Conservation (phyloP, 345 rosid species). For the Boechera stricta region DNA sequence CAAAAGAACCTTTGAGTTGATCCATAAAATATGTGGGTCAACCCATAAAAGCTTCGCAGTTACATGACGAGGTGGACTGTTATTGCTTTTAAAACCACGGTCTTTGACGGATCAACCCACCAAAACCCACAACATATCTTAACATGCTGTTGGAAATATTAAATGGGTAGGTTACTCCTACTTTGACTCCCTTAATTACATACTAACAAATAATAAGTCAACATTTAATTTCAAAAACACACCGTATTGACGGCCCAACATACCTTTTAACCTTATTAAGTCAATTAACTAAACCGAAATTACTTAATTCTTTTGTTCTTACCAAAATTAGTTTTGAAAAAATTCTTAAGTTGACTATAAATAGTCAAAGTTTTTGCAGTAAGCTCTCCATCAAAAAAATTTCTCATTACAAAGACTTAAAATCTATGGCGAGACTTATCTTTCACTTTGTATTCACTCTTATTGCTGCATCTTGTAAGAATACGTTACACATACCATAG, state of each 20-base stretch:
- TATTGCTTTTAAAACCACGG: neutral
- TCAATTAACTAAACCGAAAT: neutral
- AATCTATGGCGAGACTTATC: conserved; percentile 9
- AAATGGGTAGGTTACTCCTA: neutral
- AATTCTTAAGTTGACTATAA: neutral
- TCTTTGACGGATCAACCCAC: neutral
- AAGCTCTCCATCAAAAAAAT: neutral
- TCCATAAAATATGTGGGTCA: too few species aligned
- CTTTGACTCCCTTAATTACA: neutral
- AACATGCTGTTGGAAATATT: neutral
- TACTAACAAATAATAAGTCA: neutral
- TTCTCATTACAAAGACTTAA: neutral
- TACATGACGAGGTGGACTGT: too few species aligned
- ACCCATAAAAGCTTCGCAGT: too few species aligned
- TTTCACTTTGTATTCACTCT: conserved; percentile 11
- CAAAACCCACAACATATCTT: neutral
- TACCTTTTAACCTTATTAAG: neutral
- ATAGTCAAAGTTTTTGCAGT: neutral
- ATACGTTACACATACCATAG: neutral
- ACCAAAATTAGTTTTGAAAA: neutral
- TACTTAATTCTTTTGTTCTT: neutral
- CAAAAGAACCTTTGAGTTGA: too few species aligned
- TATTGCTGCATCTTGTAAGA: conserved; percentile 28
- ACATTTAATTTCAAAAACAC: neutral
- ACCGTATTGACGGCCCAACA: neutral